These are phyloP conservation scores for Ulmus americana DNA, from an alignment of 331 rosid species.

Conservation along the genomic window DNA sequence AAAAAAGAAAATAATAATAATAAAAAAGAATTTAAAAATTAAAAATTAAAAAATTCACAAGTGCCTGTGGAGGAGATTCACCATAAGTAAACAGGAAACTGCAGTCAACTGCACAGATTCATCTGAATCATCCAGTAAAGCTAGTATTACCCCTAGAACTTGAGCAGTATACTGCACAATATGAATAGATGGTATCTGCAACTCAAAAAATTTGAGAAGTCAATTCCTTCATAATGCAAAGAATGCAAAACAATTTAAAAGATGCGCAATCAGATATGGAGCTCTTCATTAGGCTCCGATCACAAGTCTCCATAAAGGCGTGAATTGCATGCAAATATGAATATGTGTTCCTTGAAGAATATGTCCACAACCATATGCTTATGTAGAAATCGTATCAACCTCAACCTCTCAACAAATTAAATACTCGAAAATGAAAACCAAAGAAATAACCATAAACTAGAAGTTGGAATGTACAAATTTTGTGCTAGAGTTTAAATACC, in stretches of 20 bases:
- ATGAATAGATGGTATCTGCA: slow-evolving; percentile 78
- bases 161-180: slow-evolving; percentile 73
- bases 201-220: slow-evolving; percentile 22
- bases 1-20: slow-evolving; percentile 6
- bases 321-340: not conserved
- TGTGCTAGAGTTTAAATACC: slow-evolving; percentile 37
- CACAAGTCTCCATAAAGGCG: not conserved
- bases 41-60: not conserved
- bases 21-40: not conserved
- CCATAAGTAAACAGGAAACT: slow-evolving; percentile 81
- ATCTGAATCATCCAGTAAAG: slow-evolving; percentile 78
- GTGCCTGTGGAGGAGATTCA: slow-evolving; percentile 21
- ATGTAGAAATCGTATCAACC: not conserved
- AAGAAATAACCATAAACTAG: slow-evolving; percentile 9
- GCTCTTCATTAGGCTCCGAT: not conserved
- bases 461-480: slow-evolving; percentile 10
- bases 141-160: slow-evolving; percentile 84
- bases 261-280: not conserved
- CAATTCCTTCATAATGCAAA: slow-evolving; percentile 13
- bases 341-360: not conserved
- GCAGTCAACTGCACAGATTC: slow-evolving; percentile 94
- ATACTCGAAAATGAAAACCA: not conserved
- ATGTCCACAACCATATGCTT: not conserved
- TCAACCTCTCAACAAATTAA: not conserved
- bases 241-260: slow-evolving; percentile 2